Conservation (phyloP, 208 protist genomes). For the Leptomonas seymouri region DNA sequence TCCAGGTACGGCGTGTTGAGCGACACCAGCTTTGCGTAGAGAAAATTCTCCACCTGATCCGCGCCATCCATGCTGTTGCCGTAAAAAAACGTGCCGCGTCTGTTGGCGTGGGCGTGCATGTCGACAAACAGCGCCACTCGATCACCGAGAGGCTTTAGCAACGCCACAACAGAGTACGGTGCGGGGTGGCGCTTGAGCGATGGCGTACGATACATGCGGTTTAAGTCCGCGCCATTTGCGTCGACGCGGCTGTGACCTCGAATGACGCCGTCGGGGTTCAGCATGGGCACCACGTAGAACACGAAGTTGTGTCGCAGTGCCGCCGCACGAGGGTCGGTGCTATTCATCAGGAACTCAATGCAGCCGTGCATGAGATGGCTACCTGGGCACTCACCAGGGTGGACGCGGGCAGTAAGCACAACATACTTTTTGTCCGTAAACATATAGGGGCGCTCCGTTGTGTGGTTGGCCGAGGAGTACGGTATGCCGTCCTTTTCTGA, state of each 20-base stretch:
- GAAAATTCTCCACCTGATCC: conserved; percentile 78
- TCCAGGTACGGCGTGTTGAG: conserved; percentile 93
- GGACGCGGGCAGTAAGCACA: conserved; percentile 90
- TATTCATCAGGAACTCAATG: conserved; percentile 87
- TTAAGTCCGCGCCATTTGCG: conserved; percentile 91
- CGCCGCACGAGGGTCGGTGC: conserved; percentile 66
- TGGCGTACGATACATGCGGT: conserved; percentile 91
- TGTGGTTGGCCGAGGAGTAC: conserved; percentile 53
- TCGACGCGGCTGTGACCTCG: conserved; percentile 94
- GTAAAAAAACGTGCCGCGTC: conserved; percentile 94
- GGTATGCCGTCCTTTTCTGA: conserved; percentile 55
- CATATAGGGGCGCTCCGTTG: conserved; percentile 55
- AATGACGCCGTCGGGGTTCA: conserved; percentile 95
- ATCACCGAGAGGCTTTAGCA: conserved; percentile 57
- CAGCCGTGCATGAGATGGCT: conserved; percentile 94
- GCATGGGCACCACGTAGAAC: conserved; percentile 90
- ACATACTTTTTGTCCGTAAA: conserved; percentile 79
- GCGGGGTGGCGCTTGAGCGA: conserved; percentile 75
- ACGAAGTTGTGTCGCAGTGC: conserved; percentile 89
- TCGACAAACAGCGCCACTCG: conserved; percentile 88
- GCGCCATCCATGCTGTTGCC: conserved; percentile 85
- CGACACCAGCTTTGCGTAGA: conserved; percentile 89
- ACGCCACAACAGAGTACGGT: conserved; percentile 63
- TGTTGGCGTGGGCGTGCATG: conserved; percentile 95
- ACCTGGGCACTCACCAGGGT: conserved; percentile 92